phyloP scores from a whole-genome alignment of 139 green algal species.

The Desmodesmus armatus region DNA sequence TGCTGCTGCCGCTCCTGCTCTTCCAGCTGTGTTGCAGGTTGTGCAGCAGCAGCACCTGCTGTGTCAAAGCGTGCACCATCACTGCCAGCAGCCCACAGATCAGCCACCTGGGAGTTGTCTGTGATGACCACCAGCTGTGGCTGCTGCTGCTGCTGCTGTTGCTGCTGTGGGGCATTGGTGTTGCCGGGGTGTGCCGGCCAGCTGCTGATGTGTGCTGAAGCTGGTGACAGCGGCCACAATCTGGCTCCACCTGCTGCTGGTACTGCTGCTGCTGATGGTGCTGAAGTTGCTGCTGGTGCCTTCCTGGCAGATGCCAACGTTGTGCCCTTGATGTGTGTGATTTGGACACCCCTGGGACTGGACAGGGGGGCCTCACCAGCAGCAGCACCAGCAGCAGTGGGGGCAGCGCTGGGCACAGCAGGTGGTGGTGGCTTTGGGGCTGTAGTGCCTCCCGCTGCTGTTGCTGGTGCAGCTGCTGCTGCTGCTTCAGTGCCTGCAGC shows the following conservation, averaged over 20 bases:
- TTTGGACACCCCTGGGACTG: background rate
- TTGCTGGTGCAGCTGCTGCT: background rate
- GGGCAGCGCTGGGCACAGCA: background rate
- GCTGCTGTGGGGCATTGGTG: background rate
- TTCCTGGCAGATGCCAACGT: too few relatives aligned
- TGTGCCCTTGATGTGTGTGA: too few relatives aligned
- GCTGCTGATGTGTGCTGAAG: background rate
- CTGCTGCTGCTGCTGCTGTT: background rate
- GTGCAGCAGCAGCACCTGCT: background rate
- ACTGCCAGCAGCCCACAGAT: background rate
- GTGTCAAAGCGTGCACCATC: background rate
- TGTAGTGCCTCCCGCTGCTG: background rate
- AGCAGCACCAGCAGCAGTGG: background rate
- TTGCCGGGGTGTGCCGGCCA: background rate
- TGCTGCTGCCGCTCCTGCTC: background rate
- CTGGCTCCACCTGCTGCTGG: background rate
- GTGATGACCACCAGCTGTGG: background rate
- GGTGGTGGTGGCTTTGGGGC: background rate
- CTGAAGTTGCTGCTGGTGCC: background rate
- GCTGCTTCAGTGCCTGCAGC: too few relatives aligned
- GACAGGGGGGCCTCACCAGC: too few relatives aligned
- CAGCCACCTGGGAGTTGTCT: background rate
- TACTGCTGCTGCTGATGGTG: background rate
- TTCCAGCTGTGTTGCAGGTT: background rate
- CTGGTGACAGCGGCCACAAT: background rate